A percentile compares a stretch with the other conserved stretches of the same genome.
Evolutionary conservation across 495 filamentous ascomycete genomes (phyloP).

Genomic region (Xylaria venustula): DNA sequence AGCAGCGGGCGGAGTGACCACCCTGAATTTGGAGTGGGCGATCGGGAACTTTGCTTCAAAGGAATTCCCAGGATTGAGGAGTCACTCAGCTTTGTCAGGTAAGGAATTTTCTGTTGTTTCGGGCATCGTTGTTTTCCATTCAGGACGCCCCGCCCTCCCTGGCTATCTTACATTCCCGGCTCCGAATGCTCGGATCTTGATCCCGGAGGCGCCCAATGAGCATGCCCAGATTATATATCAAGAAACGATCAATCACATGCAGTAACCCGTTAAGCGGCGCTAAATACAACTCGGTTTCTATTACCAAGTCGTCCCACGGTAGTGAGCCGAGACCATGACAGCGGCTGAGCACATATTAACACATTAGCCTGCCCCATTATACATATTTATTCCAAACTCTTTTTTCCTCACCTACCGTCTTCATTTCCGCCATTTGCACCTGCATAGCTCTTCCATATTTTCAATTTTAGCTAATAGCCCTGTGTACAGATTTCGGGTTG

Average conservation of each 20-base stretch:
- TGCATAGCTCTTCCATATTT: background rate
- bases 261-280: slow-evolving; percentile 23
- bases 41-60: slow-evolving; percentile 36
- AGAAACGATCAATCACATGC: slow-evolving; percentile 21
- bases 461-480: slow-evolving; percentile 8
- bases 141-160: slow-evolving; percentile 4
- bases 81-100: slow-evolving; percentile 50
- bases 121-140: background rate
- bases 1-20: slow-evolving; percentile 34
- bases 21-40: slow-evolving; percentile 37
- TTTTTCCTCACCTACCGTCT: background rate
- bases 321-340: slow-evolving; percentile 10
- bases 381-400: background rate
- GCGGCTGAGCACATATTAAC: background rate
- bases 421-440: background rate
- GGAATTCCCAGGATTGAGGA: slow-evolving; percentile 40
- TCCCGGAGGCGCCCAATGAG: background rate
- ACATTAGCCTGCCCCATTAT: background rate
- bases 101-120: slow-evolving; percentile 21
- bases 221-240: background rate
- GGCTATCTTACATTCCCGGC: slow-evolving; percentile 17
- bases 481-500: slow-evolving; percentile 69
- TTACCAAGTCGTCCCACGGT: background rate
- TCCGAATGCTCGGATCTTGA: slow-evolving; percentile 16
- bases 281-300: background rate